These are phyloP conservation scores for Talaromyces sp. DNA, from an alignment of 2,329 filamentous ascomycete genomes.

Conservation along the genomic window DNA sequence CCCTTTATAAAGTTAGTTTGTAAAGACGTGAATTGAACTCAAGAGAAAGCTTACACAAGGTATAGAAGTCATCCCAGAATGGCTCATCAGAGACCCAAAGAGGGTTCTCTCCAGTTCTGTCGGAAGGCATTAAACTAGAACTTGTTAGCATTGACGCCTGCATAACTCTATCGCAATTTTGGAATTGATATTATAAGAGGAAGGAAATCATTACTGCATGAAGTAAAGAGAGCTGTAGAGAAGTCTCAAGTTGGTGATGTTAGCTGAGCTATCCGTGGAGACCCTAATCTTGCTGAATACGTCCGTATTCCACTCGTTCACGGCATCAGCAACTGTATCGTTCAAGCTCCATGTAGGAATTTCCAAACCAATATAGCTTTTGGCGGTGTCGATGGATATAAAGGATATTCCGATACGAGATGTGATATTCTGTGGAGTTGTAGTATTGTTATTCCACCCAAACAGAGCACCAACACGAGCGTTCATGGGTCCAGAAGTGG, in stretches of 20 bases:
- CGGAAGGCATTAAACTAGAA: conserved; percentile 57
- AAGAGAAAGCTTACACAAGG: conserved; percentile 40
- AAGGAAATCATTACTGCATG: conserved; percentile 46
- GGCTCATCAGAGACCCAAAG: conserved; percentile 62
- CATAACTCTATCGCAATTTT: not conserved
- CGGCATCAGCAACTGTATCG: conserved; percentile 48
- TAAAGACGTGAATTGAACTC: not conserved
- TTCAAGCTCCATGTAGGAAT: conserved; percentile 63
- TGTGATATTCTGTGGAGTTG: conserved; percentile 45
- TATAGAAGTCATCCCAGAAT: conserved; percentile 69
- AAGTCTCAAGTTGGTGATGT: conserved; percentile 28
- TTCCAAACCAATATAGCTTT: conserved; percentile 61
- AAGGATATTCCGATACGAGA: conserved; percentile 66
- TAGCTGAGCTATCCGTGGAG: conserved; percentile 30
- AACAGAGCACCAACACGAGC: conserved; percentile 60
- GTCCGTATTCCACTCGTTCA: conserved; percentile 58
- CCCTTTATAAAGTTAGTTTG: conserved; percentile 44
- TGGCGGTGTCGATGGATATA: conserved; percentile 62
- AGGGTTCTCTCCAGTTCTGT: conserved; percentile 68
- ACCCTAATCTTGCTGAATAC: conserved; percentile 46
- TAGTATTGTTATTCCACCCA: conserved; percentile 53
- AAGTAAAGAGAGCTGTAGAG: conserved; percentile 51
- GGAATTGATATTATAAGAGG: not conserved
- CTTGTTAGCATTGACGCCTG: not conserved
- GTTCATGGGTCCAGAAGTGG: conserved; percentile 52